Evolutionary conservation across 371 early-diverging fungal genomes (phyloP).

Genomic region (Mortierella sp.): DNA sequence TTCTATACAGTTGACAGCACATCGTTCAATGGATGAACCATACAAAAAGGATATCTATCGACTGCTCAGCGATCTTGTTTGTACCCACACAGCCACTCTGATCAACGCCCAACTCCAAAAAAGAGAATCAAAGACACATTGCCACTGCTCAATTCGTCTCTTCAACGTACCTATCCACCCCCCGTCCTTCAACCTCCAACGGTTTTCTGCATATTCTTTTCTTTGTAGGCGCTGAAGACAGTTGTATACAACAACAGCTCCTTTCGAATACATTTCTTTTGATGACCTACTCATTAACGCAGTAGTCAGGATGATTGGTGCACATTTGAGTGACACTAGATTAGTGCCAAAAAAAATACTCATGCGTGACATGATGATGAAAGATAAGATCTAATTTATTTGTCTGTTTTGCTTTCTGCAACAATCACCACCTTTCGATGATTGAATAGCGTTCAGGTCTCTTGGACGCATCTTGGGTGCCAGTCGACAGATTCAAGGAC

Average conservation of each 20-base stretch:
- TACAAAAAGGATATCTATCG: background rate
- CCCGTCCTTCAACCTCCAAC: background rate
- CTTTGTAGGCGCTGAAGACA: background rate
- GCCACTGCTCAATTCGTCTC: slow-evolving; percentile 1
- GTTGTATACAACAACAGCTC: background rate
- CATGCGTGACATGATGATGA: slow-evolving; percentile 1
- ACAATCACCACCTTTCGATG: background rate
- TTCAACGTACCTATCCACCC: background rate
- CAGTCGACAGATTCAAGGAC: slow-evolving; percentile 62
- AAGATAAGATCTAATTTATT: slow-evolving; percentile 6
- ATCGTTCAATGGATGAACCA: background rate
- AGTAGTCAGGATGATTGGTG: background rate
- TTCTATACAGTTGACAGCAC: background rate
- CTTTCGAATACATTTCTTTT: background rate
- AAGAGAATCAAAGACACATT: background rate
- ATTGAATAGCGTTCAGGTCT: slow-evolving; percentile 78
- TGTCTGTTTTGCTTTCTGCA: background rate
- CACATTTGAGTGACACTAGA: background rate
- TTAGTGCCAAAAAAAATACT: slow-evolving; percentile 5
- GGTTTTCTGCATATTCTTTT: background rate
- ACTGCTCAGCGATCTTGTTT: background rate
- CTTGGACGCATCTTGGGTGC: slow-evolving; percentile 81
- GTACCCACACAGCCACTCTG: slow-evolving; percentile 9
- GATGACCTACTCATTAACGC: slow-evolving; percentile 1
- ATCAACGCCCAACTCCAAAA: background rate